Conservation (phyloP, 768 basidiomycete species). For the Lentinula aciculospora region DNA sequence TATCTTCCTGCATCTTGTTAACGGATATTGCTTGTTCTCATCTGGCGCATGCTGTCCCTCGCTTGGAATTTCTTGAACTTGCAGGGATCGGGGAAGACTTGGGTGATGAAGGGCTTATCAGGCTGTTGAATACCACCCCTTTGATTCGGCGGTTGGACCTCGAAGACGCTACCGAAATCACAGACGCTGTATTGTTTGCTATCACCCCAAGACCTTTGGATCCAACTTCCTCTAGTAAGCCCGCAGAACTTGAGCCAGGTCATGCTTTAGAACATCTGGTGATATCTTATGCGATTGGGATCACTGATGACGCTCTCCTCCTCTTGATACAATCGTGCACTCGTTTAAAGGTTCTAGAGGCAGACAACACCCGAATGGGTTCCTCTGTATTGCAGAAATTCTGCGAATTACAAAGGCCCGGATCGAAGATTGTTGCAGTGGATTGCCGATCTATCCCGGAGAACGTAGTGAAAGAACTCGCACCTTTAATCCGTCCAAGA, state of each 20-base stretch:
- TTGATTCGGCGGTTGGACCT: constrained; percentile 73
- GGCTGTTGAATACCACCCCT: constrained; percentile 64
- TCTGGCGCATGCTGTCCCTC: constrained; percentile 64
- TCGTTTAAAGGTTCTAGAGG: constrained; percentile 62
- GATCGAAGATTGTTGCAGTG: constrained; percentile 61
- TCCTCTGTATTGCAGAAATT: constrained; percentile 61
- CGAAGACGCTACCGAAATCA: constrained; percentile 76
- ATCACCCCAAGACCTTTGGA: constrained; percentile 44
- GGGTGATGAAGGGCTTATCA: constrained; percentile 68
- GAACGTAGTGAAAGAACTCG: constrained; percentile 54
- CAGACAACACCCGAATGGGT: constrained; percentile 74
- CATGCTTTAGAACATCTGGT: constrained; percentile 67
- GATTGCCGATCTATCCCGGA: constrained; percentile 75
- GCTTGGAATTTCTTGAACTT: constrained; percentile 73
- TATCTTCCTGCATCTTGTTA: constrained; percentile 67
- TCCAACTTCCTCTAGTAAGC: not conserved
- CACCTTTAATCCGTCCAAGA: constrained; percentile 55
- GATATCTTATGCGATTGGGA: constrained; percentile 58
- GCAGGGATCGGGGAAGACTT: constrained; percentile 68
- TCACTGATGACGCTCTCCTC: constrained; percentile 62
- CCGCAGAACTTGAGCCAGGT: constrained; percentile 35
- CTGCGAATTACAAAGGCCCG: constrained; percentile 44
- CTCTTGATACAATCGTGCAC: constrained; percentile 60
- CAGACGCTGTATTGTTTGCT: constrained; percentile 60
- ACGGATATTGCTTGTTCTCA: constrained; percentile 74